Base-by-base conservation (phyloP, 495 filamentous ascomycete genomes). In the Barbatosphaeria neglecta region DNA sequence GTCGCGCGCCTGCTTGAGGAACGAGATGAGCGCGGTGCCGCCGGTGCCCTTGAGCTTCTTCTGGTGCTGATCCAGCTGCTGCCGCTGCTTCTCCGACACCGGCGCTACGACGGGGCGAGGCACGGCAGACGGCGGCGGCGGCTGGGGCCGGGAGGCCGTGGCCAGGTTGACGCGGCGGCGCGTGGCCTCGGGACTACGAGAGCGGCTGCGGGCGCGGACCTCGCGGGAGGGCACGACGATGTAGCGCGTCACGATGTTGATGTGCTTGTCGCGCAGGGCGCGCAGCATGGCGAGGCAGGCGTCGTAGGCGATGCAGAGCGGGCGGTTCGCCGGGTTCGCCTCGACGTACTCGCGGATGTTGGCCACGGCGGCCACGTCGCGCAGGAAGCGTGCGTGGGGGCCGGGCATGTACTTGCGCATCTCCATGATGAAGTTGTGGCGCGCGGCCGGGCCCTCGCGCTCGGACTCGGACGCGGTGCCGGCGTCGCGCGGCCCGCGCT, bases 331-430 rank as follows among this genome's bases (percentile, higher is more conserved):
- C 8, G 61, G 65, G 43, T 81, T 75, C 2, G 63, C 59, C 49
- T 87, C 80, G 39, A 95, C 90, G 59, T 81, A 99, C 1, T 82
- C 76, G 6, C 86, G 84, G 51, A 99, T 86, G 56, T 99, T 97
- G 44, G 90, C 82, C 9, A 95, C 85, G 1, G 67, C 67, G 37
- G 77, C 75, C 18, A 95, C 80, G 43, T 90, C 81, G 44, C 86
- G 73, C 0, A 98, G 71, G 66, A 98, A 98, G 16, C 84, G 82
- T 1, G 87, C 83, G 56, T 98, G 92, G 0, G 86, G 77, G 2
- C 88, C 88, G 4, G 92, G 92, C 92, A 98, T 98, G 68, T 98
- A 98, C 2, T 70, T 75, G 42, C 89, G 86, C 92, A 98, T 98
- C 46, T 96, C 92, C 54, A 84, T 79, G 59, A 97, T 87, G 72